phyloP scores from a whole-genome alignment of 1,284 basidiomycete genomes.

The Wolfiporia cocos region DNA sequence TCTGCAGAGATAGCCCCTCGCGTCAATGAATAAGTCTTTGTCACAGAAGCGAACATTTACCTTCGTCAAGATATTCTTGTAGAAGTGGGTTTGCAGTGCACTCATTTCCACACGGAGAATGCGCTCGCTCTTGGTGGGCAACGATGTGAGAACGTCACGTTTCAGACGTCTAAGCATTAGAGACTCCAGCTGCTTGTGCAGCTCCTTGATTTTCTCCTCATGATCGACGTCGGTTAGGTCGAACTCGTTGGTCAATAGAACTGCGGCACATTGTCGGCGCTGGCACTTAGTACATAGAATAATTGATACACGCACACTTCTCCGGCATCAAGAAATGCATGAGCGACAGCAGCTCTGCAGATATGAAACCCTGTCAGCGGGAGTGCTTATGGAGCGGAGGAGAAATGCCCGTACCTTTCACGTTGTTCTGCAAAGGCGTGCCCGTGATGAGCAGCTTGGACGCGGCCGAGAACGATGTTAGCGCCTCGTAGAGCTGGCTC shows the following conservation, averaged over 20 bases:
- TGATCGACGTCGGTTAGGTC: conserved; percentile 92
- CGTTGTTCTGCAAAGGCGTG: conserved; percentile 98
- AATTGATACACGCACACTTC: conserved; percentile 62
- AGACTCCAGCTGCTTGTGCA: conserved; percentile 90
- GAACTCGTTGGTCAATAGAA: conserved; percentile 82
- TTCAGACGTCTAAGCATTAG: conserved; percentile 96
- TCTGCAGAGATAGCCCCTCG: conserved; percentile 41
- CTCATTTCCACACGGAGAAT: conserved; percentile 99
- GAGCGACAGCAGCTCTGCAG: conserved; percentile 83
- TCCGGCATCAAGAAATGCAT: conserved; percentile 99
- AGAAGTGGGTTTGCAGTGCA: conserved; percentile 95
- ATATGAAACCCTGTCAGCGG: too few relatives aligned
- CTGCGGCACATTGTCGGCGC: conserved; percentile 14
- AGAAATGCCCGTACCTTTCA: conserved; percentile 85
- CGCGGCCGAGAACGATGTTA: conserved; percentile 84
- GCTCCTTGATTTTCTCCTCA: conserved; percentile 90
- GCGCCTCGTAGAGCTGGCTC: conserved; percentile 93
- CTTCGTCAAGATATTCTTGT: conserved; percentile 98
- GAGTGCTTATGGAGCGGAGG: too few relatives aligned
- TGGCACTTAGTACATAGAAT: conserved; percentile 4
- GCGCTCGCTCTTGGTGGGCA: conserved; percentile 97
- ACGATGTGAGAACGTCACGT: conserved; percentile 93
- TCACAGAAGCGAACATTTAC: conserved; percentile 41
- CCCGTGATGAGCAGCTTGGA: conserved; percentile 97
- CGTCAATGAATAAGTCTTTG: too few relatives aligned